A percentile compares a stretch with the other conserved stretches of the same genome.
Conservation (phyloP, 2,329 filamentous ascomycete species). For the Hymenoscyphus fraxineus region DNA sequence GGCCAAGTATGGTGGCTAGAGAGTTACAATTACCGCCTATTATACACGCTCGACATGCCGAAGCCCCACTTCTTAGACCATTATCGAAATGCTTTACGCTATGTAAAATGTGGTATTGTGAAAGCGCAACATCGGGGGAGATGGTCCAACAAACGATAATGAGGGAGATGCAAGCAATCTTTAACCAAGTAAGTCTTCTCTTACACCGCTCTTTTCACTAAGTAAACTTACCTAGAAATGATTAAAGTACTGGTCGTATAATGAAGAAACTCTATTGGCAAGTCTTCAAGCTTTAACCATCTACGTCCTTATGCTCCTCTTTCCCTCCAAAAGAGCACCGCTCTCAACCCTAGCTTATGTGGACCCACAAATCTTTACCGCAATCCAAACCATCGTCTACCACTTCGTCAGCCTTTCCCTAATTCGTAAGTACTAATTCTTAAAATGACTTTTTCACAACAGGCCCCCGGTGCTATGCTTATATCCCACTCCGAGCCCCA, state of each 20-base stretch:
- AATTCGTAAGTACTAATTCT: neutral
- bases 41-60: constrained; percentile 30
- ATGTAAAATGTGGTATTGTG: constrained; percentile 38
- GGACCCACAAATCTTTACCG: constrained; percentile 31
- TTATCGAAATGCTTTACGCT: constrained; percentile 38
- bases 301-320: constrained; percentile 39
- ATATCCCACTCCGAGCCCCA: too few relatives aligned
- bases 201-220: neutral
- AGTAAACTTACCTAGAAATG: neutral
- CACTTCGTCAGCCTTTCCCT: constrained; percentile 36
- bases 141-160: constrained; percentile 35
- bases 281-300: constrained; percentile 38
- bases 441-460: constrained; percentile 14
- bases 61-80: constrained; percentile 28
- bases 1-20: constrained; percentile 39
- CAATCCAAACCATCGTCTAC: constrained; percentile 34
- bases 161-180: constrained; percentile 34
- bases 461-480: too few relatives aligned
- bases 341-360: constrained; percentile 24
- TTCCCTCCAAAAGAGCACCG: constrained; percentile 29
- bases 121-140: constrained; percentile 31
- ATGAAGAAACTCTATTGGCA: constrained; percentile 35
- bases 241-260: constrained; percentile 33
- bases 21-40: constrained; percentile 38
- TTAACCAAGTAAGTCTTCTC: constrained; percentile 31